Base-by-base conservation (phyloP, 805 yeast species). In the Ogataea dorogensis region DNA sequence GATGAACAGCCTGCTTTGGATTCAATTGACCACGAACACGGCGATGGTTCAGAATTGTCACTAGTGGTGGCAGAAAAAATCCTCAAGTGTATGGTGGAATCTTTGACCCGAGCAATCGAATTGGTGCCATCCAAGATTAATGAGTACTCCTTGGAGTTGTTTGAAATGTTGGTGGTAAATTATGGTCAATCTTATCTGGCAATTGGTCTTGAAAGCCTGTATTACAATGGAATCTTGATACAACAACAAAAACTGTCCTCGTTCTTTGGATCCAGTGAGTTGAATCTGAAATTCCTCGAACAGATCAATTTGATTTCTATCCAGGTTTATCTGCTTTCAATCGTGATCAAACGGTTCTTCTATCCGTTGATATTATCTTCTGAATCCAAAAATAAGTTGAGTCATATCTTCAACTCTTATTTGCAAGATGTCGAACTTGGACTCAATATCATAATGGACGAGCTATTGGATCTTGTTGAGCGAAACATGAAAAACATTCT, bases 131-230 rank as follows among this genome's bases (percentile, higher is more conserved):
- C 65, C 17, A 77, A 73, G 40, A 67, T 84, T 2, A 71, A 81
- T 5, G 79, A 73, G 28, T 75, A 79, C 50, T 73, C 86, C 0
- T 61, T 77, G 28, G 88, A 79, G 43, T 59, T 89, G 10, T 65
- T 85, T 40, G 86, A 85, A 43, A 68, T 84, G 23, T 56, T 86
- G 33, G 59, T 86, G 15, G 68, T 75, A 30, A 87, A 82, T 36
- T 68, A 86, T 24, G 93, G 95, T 1, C 77, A 77, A 22, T 70
- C 81, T 3, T 87, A 85, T 51, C 72, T 88, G 28, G 88, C 85
- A 24, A 68, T 78, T 11, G 88, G 86, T 0, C 58, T 89, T 25
- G 96, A 86, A 47, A 76, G 79, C 3, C 70, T 87, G 1, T 83
- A 77, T 36, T 49, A 52, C 26, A 49, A 45, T 26, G 59, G 57